Conservation (phyloP, 2,329 filamentous ascomycete species). For the Plectosphaerella cucumerina region DNA sequence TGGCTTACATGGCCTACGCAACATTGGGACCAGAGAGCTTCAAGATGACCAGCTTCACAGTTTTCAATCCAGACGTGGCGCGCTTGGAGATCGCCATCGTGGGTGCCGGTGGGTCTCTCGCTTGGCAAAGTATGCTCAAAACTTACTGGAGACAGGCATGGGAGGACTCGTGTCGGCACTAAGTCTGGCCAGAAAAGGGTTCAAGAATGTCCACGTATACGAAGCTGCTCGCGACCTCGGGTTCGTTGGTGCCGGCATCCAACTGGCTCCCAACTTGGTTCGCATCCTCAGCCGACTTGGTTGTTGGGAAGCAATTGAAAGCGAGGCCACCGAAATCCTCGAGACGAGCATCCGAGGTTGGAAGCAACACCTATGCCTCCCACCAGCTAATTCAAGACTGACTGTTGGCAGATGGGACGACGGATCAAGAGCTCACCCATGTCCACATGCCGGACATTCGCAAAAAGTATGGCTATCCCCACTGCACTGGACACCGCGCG, state of each 20-base stretch:
- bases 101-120: conserved; percentile 37
- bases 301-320: conserved; percentile 67
- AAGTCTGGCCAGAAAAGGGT: conserved; percentile 71
- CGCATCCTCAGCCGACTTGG: conserved; percentile 69
- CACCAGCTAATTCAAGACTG: background rate
- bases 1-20: too few species aligned
- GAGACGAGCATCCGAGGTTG: conserved; percentile 68
- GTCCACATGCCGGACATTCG: conserved; percentile 66
- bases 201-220: conserved; percentile 68
- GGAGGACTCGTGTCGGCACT: conserved; percentile 70
- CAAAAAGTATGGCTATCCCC: conserved; percentile 66
- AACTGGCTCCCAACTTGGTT: conserved; percentile 78
- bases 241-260: conserved; percentile 82
- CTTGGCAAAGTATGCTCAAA: background rate
- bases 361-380: conserved; percentile 12
- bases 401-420: conserved; percentile 52
- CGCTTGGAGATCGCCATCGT: conserved; percentile 37
- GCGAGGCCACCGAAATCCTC: conserved; percentile 65
- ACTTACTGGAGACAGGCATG: conserved; percentile 54
- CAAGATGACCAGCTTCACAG: too few species aligned
- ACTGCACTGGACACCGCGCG: conserved; percentile 75
- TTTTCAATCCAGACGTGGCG: too few species aligned
- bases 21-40: too few species aligned
- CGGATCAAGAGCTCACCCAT: conserved; percentile 64
- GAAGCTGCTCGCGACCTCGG: conserved; percentile 70